Evolutionary conservation across 140 eudicot species (phyloP), one percentile per base, ranked within the genome.

Genomic region (Erigeron philadelphicus): DNA sequence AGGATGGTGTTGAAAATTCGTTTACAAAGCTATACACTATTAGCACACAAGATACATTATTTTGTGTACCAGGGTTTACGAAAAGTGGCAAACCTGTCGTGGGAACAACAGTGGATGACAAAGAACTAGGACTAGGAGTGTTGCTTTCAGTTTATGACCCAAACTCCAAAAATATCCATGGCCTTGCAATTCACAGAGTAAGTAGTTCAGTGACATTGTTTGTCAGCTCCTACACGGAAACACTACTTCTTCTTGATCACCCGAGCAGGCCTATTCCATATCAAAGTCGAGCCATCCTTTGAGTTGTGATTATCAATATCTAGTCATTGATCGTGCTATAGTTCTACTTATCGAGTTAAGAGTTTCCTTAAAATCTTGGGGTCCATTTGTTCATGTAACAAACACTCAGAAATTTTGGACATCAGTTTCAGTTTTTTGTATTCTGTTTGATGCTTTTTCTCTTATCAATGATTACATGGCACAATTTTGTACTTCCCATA

Each of bases 21-120:
- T 60, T 60, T 60, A 31, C 65, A 60, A 60, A 60, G 68, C 40
- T 64, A 4, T 43, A 15, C 68, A 42, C 25, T n/a, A 60, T 60
- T 60, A 4, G 31, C 13, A 12, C 53, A 41, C 68, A 31, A 38
- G 4, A 40, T 41, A 50, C 12, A 62, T n/a, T 3, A 10, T n/a
- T 41, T 3, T 16, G 3, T 11, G 56, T 49, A 25, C 1, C 9
- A 25, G 38, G 56, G 15, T 49, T 49, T 49, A 49, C 8, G 9
- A 13, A 13, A 7, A 49, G 56, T 1, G 56, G 56, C 15, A 5
- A 45, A 64, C 53, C 53, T 42, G 42, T 64, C 17, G 2, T 23
- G 21, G 40, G 23, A 58, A 19, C 15, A 9, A 44, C 25, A 21
- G 25, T 40, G 42, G 19, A 43, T 18, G 52, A 17, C 17, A n/a